phyloP scores from a whole-genome alignment of 2,329 filamentous ascomycete genomes.

The Sclerotinia nivalis region DNA sequence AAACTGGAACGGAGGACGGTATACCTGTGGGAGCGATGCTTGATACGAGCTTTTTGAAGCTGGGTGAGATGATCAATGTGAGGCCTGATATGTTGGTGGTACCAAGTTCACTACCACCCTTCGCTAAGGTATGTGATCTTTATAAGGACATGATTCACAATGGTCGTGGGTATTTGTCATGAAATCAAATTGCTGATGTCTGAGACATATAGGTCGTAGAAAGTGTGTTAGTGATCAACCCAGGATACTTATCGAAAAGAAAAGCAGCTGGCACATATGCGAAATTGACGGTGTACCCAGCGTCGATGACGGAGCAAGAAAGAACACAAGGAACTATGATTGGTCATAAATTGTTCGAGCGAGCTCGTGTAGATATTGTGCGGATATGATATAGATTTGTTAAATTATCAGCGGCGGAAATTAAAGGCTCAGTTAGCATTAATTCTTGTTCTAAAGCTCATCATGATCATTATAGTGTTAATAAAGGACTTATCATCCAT shows the following conservation, averaged over 20 bases:
- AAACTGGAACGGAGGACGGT: constrained; percentile 60
- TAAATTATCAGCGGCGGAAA: neutral
- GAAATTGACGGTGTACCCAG: constrained; percentile 72
- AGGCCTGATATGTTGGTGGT: constrained; percentile 81
- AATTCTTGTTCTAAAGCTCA: neutral
- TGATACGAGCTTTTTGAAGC: constrained; percentile 80
- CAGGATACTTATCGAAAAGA: constrained; percentile 81
- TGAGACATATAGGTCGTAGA: constrained; percentile 70
- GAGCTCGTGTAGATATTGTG: constrained; percentile 83
- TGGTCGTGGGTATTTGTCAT: neutral
- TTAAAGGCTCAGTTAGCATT: neutral
- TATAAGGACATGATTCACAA: neutral
- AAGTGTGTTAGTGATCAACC: constrained; percentile 86
- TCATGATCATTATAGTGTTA: neutral
- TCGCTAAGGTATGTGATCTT: constrained; percentile 72
- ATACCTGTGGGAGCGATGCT: constrained; percentile 73
- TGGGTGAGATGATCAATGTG: constrained; percentile 88
- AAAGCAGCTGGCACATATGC: constrained; percentile 84
- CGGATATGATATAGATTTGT: constrained; percentile 56
- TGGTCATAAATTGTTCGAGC: constrained; percentile 75
- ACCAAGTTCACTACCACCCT: constrained; percentile 80
- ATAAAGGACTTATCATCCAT: neutral
- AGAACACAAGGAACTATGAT: constrained; percentile 57
- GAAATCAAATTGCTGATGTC: neutral
- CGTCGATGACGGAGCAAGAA: constrained; percentile 59